Evolutionary conservation across 2,329 filamentous ascomycete species (phyloP), one percentile per base, ranked within the genome.

Genomic region (Emmonsia crescens): DNA sequence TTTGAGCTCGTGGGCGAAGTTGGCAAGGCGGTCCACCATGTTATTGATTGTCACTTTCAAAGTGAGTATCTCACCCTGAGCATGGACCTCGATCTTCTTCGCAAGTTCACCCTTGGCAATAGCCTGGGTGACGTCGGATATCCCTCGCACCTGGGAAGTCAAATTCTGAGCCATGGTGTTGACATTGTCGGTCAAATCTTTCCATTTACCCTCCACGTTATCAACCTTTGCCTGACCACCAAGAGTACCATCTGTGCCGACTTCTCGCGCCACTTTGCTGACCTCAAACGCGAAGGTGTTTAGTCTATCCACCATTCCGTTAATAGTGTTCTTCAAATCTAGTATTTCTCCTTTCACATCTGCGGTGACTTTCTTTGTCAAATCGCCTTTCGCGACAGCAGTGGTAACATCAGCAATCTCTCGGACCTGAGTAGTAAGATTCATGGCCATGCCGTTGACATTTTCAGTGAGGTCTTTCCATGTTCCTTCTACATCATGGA

Each of bases 371-470:
- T 96, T 97, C 78, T 94, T 91, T 64, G 90, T 96, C 65, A 99
- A 80, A 76, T 99, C 93, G 71, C 93, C 93, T 74, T 89, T 89
- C 59, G 93, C 93, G 64, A 99, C 93, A 63, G 93, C 93, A 1
- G 92, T 96, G 2, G 93, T 97, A 63, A 99, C 94, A 71, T 93
- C 91, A 64, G 93, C 94, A 69, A 99, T 99, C 76, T 96, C 92
- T 78, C 93, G 88, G 72, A 99, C 94, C 79, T 99, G 93, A 5
- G 94, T 96, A 2, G 93, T 97, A 69, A 99, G 79, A 74, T 97
- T 99, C 83, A 94, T 95, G 72, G 93, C 93, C 93, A 99, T 97
- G 68, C 92, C 89, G 77, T 99, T 99, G 77, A 99, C 93, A 66
- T 92, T 92, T 71, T 93, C 89, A 2, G 93, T 99, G 65, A 99